phyloP scores from a whole-genome alignment of 441 rosid species.

The Rhodomyrtus psidioides region DNA sequence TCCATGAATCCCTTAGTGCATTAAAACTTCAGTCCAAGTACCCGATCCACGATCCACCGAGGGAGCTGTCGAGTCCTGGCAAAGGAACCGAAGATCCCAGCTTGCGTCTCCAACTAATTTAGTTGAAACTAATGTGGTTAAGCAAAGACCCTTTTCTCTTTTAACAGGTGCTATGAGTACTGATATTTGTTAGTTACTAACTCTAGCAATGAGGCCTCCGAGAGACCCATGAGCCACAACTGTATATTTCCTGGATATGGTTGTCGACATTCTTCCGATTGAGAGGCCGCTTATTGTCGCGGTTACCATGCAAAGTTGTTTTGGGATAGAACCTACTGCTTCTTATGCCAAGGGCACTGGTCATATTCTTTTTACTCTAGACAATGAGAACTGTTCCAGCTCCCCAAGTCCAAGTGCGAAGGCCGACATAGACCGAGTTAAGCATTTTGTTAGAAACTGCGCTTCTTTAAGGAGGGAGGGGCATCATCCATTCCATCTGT shows the following conservation, averaged over 20 bases:
- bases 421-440: background rate
- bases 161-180: background rate
- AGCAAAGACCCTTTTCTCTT: background rate
- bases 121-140: background rate
- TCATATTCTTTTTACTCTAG: background rate
- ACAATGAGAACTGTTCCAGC: background rate
- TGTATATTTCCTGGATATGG: background rate
- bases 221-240: background rate
- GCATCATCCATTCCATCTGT: background rate
- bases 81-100: constrained; percentile 4
- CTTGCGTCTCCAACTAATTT: background rate
- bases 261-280: background rate
- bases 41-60: constrained; percentile 16
- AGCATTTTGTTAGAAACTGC: background rate
- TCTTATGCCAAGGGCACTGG: background rate
- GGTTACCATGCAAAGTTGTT: background rate
- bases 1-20: constrained; percentile 34
- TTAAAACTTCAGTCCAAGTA: constrained; percentile 13
- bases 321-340: background rate
- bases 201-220: background rate
- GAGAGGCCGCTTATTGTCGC: background rate
- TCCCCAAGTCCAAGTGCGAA: background rate
- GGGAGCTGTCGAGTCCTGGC: constrained; percentile 9
- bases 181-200: background rate
- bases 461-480: background rate